phyloP scores from a whole-genome alignment of 176 grass and related monocot species.

The Oryza brachyantha region DNA sequence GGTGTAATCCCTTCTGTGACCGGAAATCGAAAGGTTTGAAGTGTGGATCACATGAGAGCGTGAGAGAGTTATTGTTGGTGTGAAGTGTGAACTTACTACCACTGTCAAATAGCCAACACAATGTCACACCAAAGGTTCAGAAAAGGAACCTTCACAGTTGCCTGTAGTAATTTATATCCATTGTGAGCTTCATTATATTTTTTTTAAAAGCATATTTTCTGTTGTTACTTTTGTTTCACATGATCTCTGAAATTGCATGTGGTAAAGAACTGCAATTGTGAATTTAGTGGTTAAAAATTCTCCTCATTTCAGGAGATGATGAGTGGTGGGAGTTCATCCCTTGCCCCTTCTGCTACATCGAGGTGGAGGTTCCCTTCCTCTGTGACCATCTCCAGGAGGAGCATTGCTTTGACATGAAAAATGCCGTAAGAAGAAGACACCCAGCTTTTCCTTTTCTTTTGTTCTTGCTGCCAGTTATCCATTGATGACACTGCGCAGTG shows the following conservation, averaged over 20 bases:
- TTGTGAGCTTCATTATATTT: background rate
- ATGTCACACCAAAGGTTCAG: background rate
- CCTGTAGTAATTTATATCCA: background rate
- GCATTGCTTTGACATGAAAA: slow-evolving; percentile 65
- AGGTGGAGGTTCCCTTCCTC: slow-evolving; percentile 54
- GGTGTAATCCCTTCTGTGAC: background rate
- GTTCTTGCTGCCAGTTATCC: background rate
- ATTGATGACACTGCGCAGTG: background rate
- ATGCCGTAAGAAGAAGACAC: slow-evolving; percentile 33
- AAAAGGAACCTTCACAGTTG: background rate
- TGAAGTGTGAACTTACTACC: background rate
- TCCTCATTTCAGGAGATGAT: slow-evolving; percentile 42
- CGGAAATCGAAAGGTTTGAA: background rate
- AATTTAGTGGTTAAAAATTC: background rate
- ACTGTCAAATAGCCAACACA: background rate
- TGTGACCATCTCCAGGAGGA: slow-evolving; percentile 61
- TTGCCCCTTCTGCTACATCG: slow-evolving; percentile 63
- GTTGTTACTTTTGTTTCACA: background rate
- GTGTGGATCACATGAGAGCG: background rate
- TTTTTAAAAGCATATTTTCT: background rate
- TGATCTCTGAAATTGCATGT: background rate
- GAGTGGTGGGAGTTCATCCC: slow-evolving; percentile 67
- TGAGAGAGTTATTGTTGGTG: background rate
- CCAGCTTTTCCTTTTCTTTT: background rate
- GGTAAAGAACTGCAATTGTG: background rate